Evolutionary conservation across 306 rosid genomes (phyloP).

Genomic region (Malus asiatica): DNA sequence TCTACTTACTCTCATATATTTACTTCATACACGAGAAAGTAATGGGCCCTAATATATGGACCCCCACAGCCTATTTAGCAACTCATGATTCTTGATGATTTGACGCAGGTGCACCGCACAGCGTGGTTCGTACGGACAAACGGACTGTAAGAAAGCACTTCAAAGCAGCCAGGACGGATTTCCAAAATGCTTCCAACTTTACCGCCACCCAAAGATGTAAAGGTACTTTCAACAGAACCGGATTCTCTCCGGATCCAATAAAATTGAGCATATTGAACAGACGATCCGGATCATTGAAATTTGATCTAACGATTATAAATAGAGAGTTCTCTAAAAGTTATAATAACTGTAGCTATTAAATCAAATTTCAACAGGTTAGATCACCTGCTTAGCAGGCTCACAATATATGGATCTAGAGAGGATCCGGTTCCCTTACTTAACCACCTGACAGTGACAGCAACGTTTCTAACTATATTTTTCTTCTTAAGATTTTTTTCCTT

Average conservation of each 20-base stretch:
- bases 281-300: fast-evolving
- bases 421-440: too few species aligned
- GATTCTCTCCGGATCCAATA: too few species aligned
- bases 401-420: fast-evolving
- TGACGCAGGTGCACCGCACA: conserved; percentile 21
- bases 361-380: too few species aligned
- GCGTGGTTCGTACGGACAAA: conserved; percentile 6
- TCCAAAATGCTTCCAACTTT: conserved; percentile 20
- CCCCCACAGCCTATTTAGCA: neutral
- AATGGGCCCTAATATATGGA: neutral
- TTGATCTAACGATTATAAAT: fast-evolving
- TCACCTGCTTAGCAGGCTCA: fast-evolving
- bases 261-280: fast-evolving
- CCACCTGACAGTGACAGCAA: too few species aligned
- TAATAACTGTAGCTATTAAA: too few species aligned
- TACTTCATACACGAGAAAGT: neutral
- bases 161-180: conserved; percentile 10
- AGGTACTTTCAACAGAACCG: neutral
- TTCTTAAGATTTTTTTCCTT: neutral
- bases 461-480: neutral
- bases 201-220: conserved; percentile 20
- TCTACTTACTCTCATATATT: neutral
- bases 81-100: conserved; percentile 9
- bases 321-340: fast-evolving
- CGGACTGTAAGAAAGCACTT: too few species aligned